phyloP scores from a whole-genome alignment of 352 stramenopile genomes.

The Globisporangium iwayamae region DNA sequence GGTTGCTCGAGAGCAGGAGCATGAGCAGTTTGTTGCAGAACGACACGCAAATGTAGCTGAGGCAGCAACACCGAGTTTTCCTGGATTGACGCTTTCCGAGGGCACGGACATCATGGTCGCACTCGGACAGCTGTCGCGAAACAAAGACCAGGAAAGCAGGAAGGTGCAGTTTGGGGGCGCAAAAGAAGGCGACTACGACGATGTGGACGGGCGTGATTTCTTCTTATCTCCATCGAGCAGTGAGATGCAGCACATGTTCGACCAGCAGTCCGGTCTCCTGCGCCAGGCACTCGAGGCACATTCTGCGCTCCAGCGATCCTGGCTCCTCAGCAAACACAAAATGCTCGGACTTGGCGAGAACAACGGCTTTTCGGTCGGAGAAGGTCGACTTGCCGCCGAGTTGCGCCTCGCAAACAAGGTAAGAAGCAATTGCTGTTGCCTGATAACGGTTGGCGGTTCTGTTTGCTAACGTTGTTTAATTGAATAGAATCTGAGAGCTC shows the following conservation, averaged over 20 bases:
- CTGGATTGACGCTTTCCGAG: slow-evolving; percentile 67
- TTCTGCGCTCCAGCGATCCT: slow-evolving; percentile 68
- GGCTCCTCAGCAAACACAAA: slow-evolving; percentile 73
- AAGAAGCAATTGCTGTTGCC: background rate
- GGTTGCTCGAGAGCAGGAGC: background rate
- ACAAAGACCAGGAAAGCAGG: slow-evolving; percentile 20
- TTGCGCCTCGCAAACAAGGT: slow-evolving; percentile 79
- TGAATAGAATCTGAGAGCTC: slow-evolving; percentile 67
- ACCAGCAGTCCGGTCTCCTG: slow-evolving; percentile 74
- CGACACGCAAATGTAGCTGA: background rate
- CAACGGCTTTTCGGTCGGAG: slow-evolving; percentile 68
- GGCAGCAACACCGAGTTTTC: slow-evolving; percentile 15
- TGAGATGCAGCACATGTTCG: slow-evolving; percentile 88
- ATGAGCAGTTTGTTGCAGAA: background rate
- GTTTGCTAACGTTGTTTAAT: slow-evolving; percentile 1
- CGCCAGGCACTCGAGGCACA: slow-evolving; percentile 71
- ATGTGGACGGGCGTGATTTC: slow-evolving; percentile 60
- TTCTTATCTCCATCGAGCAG: slow-evolving; percentile 82
- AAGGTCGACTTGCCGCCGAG: slow-evolving; percentile 77
- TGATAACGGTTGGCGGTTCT: slow-evolving; percentile 19
- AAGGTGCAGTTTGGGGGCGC: slow-evolving; percentile 43
- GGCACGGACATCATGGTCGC: slow-evolving; percentile 76
- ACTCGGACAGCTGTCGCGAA: slow-evolving; percentile 46
- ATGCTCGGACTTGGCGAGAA: slow-evolving; percentile 51
- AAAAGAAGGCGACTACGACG: slow-evolving; percentile 46